Evolutionary conservation across 768 basidiomycete genomes (phyloP).

Genomic region (Galerina sulciceps): DNA sequence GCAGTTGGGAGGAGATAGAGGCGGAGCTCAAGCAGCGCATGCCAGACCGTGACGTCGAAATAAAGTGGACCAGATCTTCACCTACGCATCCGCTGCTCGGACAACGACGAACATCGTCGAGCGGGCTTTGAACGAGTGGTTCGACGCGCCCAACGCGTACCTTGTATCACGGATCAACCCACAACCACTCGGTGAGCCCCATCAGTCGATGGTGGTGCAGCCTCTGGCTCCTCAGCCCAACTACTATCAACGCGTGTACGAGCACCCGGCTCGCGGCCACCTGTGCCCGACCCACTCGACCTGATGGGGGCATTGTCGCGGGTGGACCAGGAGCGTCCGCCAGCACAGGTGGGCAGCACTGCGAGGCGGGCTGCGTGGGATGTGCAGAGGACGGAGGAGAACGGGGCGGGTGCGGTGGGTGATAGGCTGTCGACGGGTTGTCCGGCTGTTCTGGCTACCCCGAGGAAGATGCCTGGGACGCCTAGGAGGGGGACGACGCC

Average conservation of each 20-base stretch:
- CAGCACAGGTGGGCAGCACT: constrained; percentile 69
- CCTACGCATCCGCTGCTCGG: constrained; percentile 55
- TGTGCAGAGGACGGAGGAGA: constrained; percentile 67
- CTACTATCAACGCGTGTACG: constrained; percentile 33
- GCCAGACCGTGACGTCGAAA: constrained; percentile 49
- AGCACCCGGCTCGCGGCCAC: constrained; percentile 10
- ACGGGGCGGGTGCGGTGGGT: constrained; percentile 49
- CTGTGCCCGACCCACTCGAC: constrained; percentile 47
- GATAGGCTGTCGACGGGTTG: constrained; percentile 59
- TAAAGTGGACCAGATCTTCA: constrained; percentile 62
- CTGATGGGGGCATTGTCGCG: constrained; percentile 70
- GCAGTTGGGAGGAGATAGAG: constrained; percentile 33
- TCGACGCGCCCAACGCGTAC: constrained; percentile 54
- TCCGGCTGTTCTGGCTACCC: constrained; percentile 49
- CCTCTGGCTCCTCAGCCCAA: constrained; percentile 22
- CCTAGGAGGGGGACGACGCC: constrained; percentile 59
- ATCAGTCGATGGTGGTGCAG: not conserved
- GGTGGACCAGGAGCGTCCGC: constrained; percentile 69
- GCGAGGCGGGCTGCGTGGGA: constrained; percentile 72
- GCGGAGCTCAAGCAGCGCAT: constrained; percentile 44
- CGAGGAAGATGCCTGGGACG: constrained; percentile 68
- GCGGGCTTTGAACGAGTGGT: constrained; percentile 65
- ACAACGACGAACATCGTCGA: constrained; percentile 57
- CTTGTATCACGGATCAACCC: constrained; percentile 52
- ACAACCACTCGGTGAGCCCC: constrained; percentile 32